Evolutionary conservation across 169 alveolate genomes (phyloP), one percentile per base, ranked within the genome.

Genomic region (Eimeria maxima): DNA sequence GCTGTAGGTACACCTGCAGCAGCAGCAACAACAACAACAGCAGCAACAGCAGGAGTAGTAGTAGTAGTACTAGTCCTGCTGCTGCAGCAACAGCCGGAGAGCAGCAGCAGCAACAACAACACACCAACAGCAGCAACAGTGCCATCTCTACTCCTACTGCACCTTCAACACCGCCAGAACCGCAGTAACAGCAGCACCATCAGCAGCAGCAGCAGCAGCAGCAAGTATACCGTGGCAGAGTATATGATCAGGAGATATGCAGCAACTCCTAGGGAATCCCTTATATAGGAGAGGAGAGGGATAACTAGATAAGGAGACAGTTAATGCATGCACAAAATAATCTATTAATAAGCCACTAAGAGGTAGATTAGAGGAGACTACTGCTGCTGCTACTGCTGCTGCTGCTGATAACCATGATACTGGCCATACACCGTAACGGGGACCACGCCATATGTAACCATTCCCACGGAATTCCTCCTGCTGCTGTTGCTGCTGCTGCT

Each of bases 381-480:
- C 44, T 16, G 7, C 55, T n/a, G 84, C 84, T 10, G 84, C 84
- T 10, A 29, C 84, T n/a, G 8, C 47, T 5, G 42, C 50, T 14
- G 84, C 84, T n/a, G 84, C 84, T n/a, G 84, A 18, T 6, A 73
- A 11, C 84, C 84, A 73, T 8, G 22, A 7, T 11, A 14, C 27
- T 14, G 84, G 47, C 84, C 84, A 73, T 20, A 42, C 55, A 42
- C 84, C 84, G 0, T 16, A 16, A 73, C n/a, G 18, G 20, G 84
- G 84, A 47, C 84, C 84, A 44, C 84, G 44, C 84, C 84, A 73
- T 20, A 73, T 20, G 84, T n/a, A 73, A 20, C 84, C 84, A 47
- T 73, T 73, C 27, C 84, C 84, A 8, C 20, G 50, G 16, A 73
- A n/a, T 47, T 73, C 84, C 2, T 16, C 55, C 50, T 20, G 38